phyloP scores from a whole-genome alignment of 768 basidiomycete genomes.

The Suillus brevipes region DNA sequence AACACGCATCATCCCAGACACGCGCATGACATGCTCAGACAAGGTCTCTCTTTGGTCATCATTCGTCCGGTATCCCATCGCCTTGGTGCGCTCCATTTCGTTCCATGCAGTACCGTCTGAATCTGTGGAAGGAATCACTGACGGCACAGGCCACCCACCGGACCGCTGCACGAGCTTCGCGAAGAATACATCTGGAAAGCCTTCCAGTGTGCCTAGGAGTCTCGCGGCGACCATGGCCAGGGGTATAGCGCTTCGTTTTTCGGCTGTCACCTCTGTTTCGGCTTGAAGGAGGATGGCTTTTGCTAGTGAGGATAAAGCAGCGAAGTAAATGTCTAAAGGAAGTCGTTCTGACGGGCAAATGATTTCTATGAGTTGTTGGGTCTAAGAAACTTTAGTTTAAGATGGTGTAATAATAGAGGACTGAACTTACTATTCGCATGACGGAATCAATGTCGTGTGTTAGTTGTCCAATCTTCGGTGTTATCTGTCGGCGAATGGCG shows the following conservation, averaged over 20 bases:
- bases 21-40: slow-evolving; percentile 63
- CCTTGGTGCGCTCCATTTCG: slow-evolving; percentile 44
- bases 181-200: slow-evolving; percentile 76
- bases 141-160: slow-evolving; percentile 86
- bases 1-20: slow-evolving; percentile 81
- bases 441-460: slow-evolving; percentile 70
- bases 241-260: slow-evolving; percentile 81
- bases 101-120: slow-evolving; percentile 50
- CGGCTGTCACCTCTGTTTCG: slow-evolving; percentile 89
- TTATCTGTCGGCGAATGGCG: slow-evolving; percentile 72
- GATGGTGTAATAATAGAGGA: slow-evolving; percentile 9
- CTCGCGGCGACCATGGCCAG: slow-evolving; percentile 75
- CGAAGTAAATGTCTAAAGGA: slow-evolving; percentile 56
- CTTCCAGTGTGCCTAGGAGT: slow-evolving; percentile 57
- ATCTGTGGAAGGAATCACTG: slow-evolving; percentile 53
- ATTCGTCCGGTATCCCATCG: slow-evolving; percentile 55
- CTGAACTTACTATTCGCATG: slow-evolving; percentile 55
- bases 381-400: slow-evolving; percentile 29
- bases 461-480: slow-evolving; percentile 84
- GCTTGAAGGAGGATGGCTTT: slow-evolving; percentile 90
- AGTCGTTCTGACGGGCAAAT: slow-evolving; percentile 33
- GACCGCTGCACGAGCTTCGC: slow-evolving; percentile 83
- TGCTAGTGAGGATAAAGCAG: slow-evolving; percentile 82
- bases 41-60: slow-evolving; percentile 50
- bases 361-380: slow-evolving; percentile 44